Evolutionary conservation across 768 basidiomycete genomes (phyloP).

Genomic region (Naematelia aurantialba): DNA sequence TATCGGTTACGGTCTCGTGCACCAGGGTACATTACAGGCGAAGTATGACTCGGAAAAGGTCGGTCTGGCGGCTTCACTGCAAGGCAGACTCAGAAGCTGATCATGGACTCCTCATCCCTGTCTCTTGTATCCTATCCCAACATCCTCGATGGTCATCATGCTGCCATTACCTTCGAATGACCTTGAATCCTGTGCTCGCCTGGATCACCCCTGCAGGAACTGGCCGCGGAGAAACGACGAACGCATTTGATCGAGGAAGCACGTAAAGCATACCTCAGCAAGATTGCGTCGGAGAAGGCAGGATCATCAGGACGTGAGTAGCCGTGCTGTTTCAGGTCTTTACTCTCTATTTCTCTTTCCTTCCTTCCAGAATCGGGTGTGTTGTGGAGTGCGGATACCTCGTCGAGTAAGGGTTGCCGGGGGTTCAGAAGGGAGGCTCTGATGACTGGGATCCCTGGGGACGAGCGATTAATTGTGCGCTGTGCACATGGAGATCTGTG

Average conservation of each 20-base stretch:
- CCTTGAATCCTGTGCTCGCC: no score
- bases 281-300: slow-evolving; percentile 50
- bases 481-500: no score
- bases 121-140: neutral
- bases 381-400: neutral
- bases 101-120: neutral
- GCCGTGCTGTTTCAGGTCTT: slow-evolving; percentile 57
- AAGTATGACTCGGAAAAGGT: slow-evolving; percentile 72
- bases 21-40: slow-evolving; percentile 83
- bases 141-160: no score
- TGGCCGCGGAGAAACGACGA: slow-evolving; percentile 52
- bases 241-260: slow-evolving; percentile 78
- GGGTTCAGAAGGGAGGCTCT: no score
- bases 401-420: neutral
- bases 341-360: no score
- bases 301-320: slow-evolving; percentile 47
- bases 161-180: neutral
- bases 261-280: slow-evolving; percentile 77
- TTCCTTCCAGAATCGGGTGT: neutral
- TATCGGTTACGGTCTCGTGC: slow-evolving; percentile 84
- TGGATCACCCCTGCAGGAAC: no score
- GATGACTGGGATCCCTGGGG: no score
- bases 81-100: slow-evolving; percentile 5
- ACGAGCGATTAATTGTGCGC: no score
- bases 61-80: slow-evolving; percentile 41